Conservation (phyloP, 2,329 filamentous ascomycete genomes). For the Hypoxylon sp. region DNA sequence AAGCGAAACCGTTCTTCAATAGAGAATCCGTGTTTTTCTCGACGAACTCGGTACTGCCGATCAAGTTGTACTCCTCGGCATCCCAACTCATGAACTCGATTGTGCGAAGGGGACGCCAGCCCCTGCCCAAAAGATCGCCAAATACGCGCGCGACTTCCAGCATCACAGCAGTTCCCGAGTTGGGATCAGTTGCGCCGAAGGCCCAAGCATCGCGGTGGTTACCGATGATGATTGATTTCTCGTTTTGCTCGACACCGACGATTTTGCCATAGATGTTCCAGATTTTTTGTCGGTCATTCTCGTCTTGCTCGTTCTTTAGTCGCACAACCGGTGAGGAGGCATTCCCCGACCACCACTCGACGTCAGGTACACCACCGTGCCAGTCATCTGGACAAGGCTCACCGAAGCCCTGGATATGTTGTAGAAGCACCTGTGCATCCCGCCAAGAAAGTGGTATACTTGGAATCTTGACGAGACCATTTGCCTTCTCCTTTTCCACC, state of each 20-base stretch:
- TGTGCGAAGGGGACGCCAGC: constrained; percentile 93
- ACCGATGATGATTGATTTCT: constrained; percentile 89
- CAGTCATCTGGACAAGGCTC: constrained; percentile 77
- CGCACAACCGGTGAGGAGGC: constrained; percentile 81
- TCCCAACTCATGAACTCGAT: constrained; percentile 99
- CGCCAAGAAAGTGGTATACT: constrained; percentile 92
- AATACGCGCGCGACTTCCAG: constrained; percentile 90
- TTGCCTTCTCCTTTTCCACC: constrained; percentile 77
- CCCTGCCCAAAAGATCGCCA: constrained; percentile 79
- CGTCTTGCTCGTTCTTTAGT: constrained; percentile 89
- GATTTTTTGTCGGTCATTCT: constrained; percentile 84
- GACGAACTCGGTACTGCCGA: constrained; percentile 95
- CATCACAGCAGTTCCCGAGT: constrained; percentile 90
- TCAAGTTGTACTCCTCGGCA: constrained; percentile 90
- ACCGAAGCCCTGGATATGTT: constrained; percentile 82
- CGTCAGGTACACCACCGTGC: constrained; percentile 81
- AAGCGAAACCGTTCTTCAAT: constrained; percentile 82
- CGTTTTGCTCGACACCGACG: constrained; percentile 83
- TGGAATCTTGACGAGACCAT: constrained; percentile 84
- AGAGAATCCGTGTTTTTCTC: constrained; percentile 84
- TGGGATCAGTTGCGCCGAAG: constrained; percentile 87
- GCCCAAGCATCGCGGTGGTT: constrained; percentile 96
- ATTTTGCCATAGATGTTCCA: constrained; percentile 94
- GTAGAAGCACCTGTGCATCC: constrained; percentile 85
- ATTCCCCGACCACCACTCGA: constrained; percentile 91